phyloP scores from a whole-genome alignment of 495 filamentous ascomycete species.

The Penicillium subrubescens region DNA sequence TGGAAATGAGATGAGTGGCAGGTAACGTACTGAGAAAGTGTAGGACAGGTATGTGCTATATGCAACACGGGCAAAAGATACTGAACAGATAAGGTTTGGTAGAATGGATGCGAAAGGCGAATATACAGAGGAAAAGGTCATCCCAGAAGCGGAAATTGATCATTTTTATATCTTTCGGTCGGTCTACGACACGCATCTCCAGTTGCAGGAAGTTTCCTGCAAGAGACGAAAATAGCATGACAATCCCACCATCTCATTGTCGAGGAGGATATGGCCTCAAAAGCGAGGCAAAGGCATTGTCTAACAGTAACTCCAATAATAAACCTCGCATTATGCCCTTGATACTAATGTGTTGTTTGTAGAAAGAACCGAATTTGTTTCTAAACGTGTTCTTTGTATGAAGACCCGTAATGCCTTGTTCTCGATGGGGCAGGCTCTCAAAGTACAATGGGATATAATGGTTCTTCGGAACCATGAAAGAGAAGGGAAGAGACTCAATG shows the following conservation, averaged over 20 bases:
- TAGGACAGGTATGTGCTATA: not conserved
- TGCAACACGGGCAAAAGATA: not conserved
- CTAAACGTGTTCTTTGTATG: not conserved
- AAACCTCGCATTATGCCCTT: not conserved
- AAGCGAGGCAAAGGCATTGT: conserved; percentile 8
- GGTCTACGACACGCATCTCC: not conserved
- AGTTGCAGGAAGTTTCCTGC: not conserved
- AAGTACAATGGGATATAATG: not conserved
- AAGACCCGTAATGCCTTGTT: not conserved
- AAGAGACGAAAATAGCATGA: not conserved
- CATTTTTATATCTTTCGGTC: not conserved
- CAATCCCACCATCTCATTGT: not conserved
- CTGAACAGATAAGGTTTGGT: not conserved
- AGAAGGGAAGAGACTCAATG: not conserved
- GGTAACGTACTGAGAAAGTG: not conserved
- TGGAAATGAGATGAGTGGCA: not conserved
- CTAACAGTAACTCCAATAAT: not conserved
- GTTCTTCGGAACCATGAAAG: not conserved
- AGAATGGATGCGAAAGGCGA: not conserved
- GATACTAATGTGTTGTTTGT: not conserved
- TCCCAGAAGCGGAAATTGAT: not conserved
- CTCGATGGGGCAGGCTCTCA: not conserved
- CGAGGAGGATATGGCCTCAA: not conserved
- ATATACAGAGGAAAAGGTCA: not conserved
- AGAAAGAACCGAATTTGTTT: not conserved